A percentile compares a stretch with the other conserved stretches of the same genome.
phyloP scores from a whole-genome alignment of 2,329 filamentous ascomycete genomes.

The Venturia effusa region DNA sequence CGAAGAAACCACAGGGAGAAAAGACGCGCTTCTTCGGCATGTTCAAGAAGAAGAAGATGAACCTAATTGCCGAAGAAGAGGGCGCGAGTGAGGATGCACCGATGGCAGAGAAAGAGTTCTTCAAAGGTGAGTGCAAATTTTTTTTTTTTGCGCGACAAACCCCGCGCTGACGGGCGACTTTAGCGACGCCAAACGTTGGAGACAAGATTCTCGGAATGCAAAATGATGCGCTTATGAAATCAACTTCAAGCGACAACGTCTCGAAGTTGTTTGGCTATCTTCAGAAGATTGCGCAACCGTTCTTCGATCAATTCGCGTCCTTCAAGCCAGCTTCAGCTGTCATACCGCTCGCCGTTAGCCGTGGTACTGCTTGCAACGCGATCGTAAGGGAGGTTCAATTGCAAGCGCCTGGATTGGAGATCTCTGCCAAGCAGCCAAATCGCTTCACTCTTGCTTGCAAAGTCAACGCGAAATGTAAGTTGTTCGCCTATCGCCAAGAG shows the following conservation, averaged over 20 bases:
- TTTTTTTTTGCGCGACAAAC: not conserved
- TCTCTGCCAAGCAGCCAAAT: not conserved
- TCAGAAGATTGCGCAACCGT: not conserved
- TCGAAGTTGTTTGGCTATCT: constrained; percentile 2
- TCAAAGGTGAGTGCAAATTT: not conserved
- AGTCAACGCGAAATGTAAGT: not conserved
- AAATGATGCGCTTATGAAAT: not conserved
- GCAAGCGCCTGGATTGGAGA: not conserved
- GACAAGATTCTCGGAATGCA: not conserved
- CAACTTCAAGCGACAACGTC: not conserved
- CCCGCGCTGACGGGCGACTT: not conserved
- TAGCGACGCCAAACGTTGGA: constrained; percentile 4
- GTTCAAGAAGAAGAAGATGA: constrained; percentile 2
- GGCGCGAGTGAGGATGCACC: not conserved
- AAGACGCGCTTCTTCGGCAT: constrained; percentile 3
- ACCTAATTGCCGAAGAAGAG: not conserved
- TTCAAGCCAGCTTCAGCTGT: constrained; percentile 3
- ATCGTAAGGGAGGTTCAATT: not conserved
- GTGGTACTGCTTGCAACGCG: not conserved
- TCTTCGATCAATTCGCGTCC: constrained; percentile 1
- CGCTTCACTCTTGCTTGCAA: not conserved
- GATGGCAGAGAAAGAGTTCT: not conserved
- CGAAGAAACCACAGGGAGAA: not conserved
- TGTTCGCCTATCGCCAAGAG: not conserved
- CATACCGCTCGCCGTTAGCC: not conserved